phyloP scores from a whole-genome alignment of 78 protist genomes.

The Cavenderia fasciculata region DNA sequence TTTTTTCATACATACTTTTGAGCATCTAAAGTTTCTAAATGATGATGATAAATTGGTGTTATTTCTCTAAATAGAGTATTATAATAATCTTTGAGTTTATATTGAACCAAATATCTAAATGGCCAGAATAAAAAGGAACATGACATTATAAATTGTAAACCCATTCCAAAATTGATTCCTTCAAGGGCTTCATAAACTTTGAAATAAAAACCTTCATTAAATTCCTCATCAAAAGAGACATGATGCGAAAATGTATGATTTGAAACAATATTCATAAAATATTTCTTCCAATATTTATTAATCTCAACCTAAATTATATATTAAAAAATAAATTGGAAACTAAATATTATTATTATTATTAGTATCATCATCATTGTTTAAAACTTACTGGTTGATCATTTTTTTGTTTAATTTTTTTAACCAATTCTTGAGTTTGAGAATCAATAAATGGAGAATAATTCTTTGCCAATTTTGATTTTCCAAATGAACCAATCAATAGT shows the following conservation, averaged over 20 bases:
- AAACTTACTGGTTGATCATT: too few relatives aligned
- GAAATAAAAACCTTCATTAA: constrained; percentile 12
- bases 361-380: too few relatives aligned
- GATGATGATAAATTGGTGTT: constrained; percentile 33
- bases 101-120: neutral
- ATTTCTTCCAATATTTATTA: constrained; percentile 17
- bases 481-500: too few relatives aligned
- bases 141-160: constrained; percentile 8
- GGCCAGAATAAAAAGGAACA: neutral
- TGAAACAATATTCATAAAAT: neutral
- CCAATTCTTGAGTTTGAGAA: too few relatives aligned
- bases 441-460: too few relatives aligned
- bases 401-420: too few relatives aligned
- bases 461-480: too few relatives aligned
- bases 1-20: constrained; percentile 5
- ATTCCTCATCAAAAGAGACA: constrained; percentile 2
- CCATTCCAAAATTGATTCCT: neutral
- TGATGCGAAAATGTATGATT: constrained; percentile 18
- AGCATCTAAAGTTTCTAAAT: constrained; percentile 9
- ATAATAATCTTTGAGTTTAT: neutral
- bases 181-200: neutral
- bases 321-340: too few relatives aligned
- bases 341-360: too few relatives aligned
- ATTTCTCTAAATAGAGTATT: neutral
- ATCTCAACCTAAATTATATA: too few relatives aligned